Evolutionary conservation across 164 flowering plant genomes (phyloP).

Genomic region (Piper betle): DNA sequence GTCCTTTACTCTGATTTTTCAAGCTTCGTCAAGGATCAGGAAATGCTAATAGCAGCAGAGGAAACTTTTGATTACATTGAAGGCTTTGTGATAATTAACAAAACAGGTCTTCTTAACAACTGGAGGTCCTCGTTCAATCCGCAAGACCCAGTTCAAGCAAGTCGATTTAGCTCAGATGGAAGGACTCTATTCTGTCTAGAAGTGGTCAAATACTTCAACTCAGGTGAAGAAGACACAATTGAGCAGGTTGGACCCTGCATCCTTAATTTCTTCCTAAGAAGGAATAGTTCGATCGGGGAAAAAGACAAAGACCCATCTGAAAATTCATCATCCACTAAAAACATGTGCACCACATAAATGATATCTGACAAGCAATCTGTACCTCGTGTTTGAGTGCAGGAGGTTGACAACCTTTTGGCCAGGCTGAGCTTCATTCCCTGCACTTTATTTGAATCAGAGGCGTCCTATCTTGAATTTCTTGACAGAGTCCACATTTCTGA

Average conservation of each 20-base stretch:
- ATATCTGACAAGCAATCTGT: conserved; percentile 3
- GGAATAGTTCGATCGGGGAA: no score
- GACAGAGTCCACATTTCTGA: conserved; percentile 77
- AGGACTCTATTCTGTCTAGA: conserved; percentile 69
- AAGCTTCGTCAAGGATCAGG: conserved; percentile 66
- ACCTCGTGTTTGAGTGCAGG: conserved; percentile 32
- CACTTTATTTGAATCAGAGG: conserved; percentile 63
- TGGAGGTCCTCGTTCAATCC: conserved; percentile 80
- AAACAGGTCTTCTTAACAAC: conserved; percentile 64
- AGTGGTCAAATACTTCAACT: conserved; percentile 62
- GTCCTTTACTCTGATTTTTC: conserved; percentile 67
- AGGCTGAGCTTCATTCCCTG: conserved; percentile 50
- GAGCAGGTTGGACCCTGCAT: conserved; percentile 45
- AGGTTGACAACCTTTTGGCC: conserved; percentile 37
- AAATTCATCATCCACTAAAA: not conserved
- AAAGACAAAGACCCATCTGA: no score
- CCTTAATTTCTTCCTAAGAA: not conserved
- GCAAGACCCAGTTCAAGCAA: conserved; percentile 58
- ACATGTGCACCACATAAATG: conserved; percentile 1
- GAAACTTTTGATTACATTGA: conserved; percentile 74
- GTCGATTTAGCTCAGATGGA: conserved; percentile 60
- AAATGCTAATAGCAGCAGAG: conserved; percentile 43
- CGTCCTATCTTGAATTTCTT: conserved; percentile 62
- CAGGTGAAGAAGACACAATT: conserved; percentile 22
- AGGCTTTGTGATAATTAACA: conserved; percentile 77